These are phyloP conservation scores for Kazachstania africana DNA, from an alignment of 805 yeast species.

Conservation along the genomic window DNA sequence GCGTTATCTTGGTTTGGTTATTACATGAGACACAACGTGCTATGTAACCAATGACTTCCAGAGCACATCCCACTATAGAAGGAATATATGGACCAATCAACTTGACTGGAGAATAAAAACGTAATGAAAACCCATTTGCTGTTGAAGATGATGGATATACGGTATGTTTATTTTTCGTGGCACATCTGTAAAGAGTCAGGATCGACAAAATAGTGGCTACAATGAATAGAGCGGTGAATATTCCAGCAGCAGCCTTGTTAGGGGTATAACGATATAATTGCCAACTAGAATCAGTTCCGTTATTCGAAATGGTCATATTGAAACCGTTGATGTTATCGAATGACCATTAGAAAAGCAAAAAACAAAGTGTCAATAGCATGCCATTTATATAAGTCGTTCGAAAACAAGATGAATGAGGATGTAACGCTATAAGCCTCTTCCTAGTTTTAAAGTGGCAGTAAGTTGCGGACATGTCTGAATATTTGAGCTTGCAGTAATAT, in stretches of 20 bases:
- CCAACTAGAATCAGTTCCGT: no score
- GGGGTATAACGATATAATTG: constrained; percentile 8
- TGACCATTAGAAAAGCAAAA: no score
- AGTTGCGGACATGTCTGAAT: no score
- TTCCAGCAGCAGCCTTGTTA: constrained; percentile 7
- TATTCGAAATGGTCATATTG: no score
- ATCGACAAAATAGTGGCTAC: constrained; percentile 1
- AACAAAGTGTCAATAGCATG: no score
- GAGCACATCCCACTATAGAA: not conserved
- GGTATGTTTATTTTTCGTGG: constrained; percentile 2
- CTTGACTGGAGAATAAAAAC: constrained; percentile 1
- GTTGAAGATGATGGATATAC: no score
- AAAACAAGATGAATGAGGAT: no score
- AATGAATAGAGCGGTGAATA: constrained; percentile 6
- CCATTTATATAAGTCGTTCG: no score
- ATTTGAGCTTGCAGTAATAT: no score
- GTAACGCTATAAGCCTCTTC: no score
- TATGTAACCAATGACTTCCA: constrained; percentile 20
- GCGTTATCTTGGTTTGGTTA: constrained; percentile 4
- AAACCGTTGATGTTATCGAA: no score
- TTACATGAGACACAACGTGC: constrained; percentile 12
- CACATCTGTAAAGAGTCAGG: not conserved
- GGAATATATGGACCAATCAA: constrained; percentile 3
- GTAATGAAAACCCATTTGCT: not conserved
- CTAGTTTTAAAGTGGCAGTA: no score